Conservation (phyloP, 768 basidiomycete species). For the Termitomyces eurrhizus region DNA sequence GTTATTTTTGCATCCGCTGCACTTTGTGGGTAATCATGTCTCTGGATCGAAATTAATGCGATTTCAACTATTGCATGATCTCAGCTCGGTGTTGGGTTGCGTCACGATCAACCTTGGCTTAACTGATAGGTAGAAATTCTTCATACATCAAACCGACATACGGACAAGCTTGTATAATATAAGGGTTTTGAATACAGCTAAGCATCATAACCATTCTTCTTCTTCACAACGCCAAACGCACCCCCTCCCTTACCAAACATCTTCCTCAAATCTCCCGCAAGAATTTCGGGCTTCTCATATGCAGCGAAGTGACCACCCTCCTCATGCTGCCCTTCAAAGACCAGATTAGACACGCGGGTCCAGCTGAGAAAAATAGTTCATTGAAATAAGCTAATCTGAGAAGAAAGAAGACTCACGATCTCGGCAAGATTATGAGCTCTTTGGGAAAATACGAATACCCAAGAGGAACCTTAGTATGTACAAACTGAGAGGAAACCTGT, state of each 20-base stretch:
- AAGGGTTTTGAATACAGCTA: neutral
- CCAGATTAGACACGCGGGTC: slow-evolving; percentile 30
- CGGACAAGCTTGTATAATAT: neutral
- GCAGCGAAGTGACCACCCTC: slow-evolving; percentile 60
- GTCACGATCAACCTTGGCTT: no score
- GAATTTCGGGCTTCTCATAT: slow-evolving; percentile 41
- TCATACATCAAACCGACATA: neutral
- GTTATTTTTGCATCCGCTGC: no score
- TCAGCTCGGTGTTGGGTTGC: no score
- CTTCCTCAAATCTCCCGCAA: slow-evolving; percentile 46
- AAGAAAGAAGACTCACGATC: slow-evolving; percentile 11
- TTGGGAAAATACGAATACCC: slow-evolving; percentile 52
- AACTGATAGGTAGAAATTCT: no score
- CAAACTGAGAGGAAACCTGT: neutral
- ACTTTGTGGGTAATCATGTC: no score
- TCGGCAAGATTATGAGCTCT: slow-evolving; percentile 32
- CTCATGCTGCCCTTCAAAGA: slow-evolving; percentile 46
- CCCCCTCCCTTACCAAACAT: slow-evolving; percentile 55
- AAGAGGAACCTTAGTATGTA: slow-evolving; percentile 32
- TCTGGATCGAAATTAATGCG: no score
- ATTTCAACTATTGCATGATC: no score
- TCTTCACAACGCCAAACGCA: slow-evolving; percentile 43
- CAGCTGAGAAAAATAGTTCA: slow-evolving; percentile 31
- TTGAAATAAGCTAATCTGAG: neutral
- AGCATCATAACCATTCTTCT: slow-evolving; percentile 36